Evolutionary conservation across 129 eudicot genomes (phyloP).

Genomic region (Centella asiatica): DNA sequence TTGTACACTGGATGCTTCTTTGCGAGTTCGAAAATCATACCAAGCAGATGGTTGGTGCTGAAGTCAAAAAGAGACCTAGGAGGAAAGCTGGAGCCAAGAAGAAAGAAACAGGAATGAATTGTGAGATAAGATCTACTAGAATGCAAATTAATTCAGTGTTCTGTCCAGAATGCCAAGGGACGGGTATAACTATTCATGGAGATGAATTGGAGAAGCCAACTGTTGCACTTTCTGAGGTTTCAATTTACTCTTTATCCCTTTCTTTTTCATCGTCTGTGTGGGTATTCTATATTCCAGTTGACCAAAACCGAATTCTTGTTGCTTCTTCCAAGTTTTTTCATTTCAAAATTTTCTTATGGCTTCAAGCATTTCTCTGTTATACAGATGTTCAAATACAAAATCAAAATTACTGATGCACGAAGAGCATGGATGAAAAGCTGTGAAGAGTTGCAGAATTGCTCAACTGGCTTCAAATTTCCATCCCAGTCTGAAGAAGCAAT

Average conservation of each 20-base stretch:
- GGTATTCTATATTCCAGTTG: background rate
- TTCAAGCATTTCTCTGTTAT: constrained; percentile 7
- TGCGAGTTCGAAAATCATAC: constrained; percentile 62
- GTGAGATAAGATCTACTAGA: constrained; percentile 6
- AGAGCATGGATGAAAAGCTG: constrained; percentile 79
- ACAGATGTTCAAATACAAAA: constrained; percentile 75
- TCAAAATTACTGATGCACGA: constrained; percentile 69
- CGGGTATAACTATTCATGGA: constrained; percentile 51
- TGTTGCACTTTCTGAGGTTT: constrained; percentile 71
- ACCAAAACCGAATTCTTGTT: background rate
- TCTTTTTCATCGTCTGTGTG: background rate
- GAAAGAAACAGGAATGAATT: constrained; percentile 22
- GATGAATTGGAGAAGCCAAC: constrained; percentile 78
- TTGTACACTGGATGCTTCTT: constrained; percentile 83
- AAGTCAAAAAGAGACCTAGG: constrained; percentile 40
- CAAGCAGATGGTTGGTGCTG: constrained; percentile 32
- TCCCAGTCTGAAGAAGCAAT: constrained; percentile 32
- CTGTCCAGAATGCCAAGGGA: constrained; percentile 97
- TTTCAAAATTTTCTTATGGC: background rate
- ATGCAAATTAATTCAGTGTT: constrained; percentile 46
- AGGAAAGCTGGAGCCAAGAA: constrained; percentile 45
- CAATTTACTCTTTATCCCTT: background rate
- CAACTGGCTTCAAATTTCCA: constrained; percentile 62
- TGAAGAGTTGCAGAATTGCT: constrained; percentile 67
- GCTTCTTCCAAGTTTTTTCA: background rate